Evolutionary conservation across 768 basidiomycete genomes (phyloP).

Genomic region (Suillus hirtellus): DNA sequence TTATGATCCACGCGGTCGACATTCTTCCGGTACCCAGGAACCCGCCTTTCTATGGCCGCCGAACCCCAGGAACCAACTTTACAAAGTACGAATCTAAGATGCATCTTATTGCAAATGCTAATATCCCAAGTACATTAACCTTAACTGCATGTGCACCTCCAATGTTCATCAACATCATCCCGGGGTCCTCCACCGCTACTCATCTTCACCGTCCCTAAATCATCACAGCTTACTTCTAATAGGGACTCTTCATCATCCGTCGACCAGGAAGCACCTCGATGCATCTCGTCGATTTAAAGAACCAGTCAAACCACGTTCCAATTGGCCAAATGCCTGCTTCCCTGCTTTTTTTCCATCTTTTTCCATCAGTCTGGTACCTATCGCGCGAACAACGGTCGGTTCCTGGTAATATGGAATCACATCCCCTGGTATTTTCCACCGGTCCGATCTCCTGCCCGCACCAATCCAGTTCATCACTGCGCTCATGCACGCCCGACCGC

Average conservation of each 20-base stretch:
- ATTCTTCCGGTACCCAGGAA: conserved; percentile 26
- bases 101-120: background rate
- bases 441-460: background rate
- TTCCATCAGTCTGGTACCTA: background rate
- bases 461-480: background rate
- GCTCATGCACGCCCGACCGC: background rate
- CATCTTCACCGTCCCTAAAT: too few species aligned
- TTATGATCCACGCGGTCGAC: conserved; percentile 17
- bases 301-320: background rate
- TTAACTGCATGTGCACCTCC: too few species aligned
- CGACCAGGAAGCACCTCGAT: background rate
- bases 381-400: background rate
- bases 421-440: background rate
- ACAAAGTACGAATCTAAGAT: too few species aligned
- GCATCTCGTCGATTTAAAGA: background rate
- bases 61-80: conserved; percentile 20
- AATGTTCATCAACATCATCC: too few species aligned
- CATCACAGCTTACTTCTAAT: background rate
- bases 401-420: background rate
- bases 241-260: too few species aligned
- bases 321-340: background rate
- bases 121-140: too few species aligned
- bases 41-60: conserved; percentile 26
- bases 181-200: too few species aligned
- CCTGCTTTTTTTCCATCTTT: background rate